Percentiles rank a stretch among this genome's conserved stretches.
phyloP scores from a whole-genome alignment of 768 basidiomycete genomes.

The Exsudoporus frostii region DNA sequence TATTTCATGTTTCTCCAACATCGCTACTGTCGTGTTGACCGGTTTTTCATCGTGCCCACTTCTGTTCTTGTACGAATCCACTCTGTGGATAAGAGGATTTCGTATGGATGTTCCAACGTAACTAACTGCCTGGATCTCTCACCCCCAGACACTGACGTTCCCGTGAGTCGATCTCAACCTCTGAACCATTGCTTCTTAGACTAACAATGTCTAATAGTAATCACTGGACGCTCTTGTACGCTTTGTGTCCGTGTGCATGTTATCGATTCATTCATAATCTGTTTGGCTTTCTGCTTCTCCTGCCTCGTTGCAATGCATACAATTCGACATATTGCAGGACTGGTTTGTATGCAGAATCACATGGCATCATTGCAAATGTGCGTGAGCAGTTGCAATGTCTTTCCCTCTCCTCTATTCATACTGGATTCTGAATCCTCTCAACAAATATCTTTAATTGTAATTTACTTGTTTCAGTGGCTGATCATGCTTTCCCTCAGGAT shows the following conservation, averaged over 20 bases:
- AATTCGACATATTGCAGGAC: slow-evolving; percentile 48
- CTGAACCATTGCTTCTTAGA: neutral
- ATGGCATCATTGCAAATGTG: slow-evolving; percentile 86
- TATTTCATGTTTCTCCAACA: neutral
- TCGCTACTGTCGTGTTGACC: neutral
- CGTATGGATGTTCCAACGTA: neutral
- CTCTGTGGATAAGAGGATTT: neutral
- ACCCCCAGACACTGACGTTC: slow-evolving; percentile 72
- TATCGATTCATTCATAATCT: neutral
- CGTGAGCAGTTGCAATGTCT: slow-evolving; percentile 11
- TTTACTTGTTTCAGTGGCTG: neutral
- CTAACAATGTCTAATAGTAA: slow-evolving; percentile 46
- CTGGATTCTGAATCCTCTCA: neutral
- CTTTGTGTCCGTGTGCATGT: neutral
- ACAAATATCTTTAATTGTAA: too few species aligned
- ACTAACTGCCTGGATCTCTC: slow-evolving; percentile 2
- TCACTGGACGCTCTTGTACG: slow-evolving; percentile 82
- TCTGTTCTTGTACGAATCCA: neutral
- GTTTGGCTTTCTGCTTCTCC: neutral
- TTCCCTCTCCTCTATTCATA: neutral
- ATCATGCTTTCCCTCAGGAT: slow-evolving; percentile 44
- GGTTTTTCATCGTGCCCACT: neutral
- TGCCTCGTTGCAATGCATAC: neutral
- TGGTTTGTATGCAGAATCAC: slow-evolving; percentile 81
- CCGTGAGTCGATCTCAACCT: slow-evolving; percentile 51